phyloP scores from a whole-genome alignment of 2,329 filamentous ascomycete genomes.

The Penicillium sp. region DNA sequence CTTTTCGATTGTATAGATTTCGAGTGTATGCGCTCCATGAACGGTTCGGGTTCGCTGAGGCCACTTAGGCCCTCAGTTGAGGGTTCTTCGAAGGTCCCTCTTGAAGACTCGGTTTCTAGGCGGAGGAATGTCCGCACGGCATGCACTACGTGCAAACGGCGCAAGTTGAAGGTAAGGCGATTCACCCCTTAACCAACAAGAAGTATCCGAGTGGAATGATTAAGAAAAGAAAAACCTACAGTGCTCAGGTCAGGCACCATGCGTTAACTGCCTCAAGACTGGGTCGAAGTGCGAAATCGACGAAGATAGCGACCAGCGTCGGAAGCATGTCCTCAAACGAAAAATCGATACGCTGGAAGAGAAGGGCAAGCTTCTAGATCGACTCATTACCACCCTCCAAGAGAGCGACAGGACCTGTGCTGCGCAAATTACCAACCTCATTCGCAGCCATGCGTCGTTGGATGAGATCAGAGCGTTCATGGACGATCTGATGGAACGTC shows the following conservation, averaged over 20 bases:
- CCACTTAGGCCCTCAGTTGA: not conserved
- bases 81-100: not conserved
- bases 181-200: not conserved
- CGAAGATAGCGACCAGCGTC: slow-evolving; percentile 17
- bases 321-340: slow-evolving; percentile 29
- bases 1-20: not conserved
- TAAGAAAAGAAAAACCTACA: not conserved
- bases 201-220: not conserved
- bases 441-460: slow-evolving; percentile 34
- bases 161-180: not conserved
- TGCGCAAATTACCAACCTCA: slow-evolving; percentile 30
- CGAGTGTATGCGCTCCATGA: not conserved
- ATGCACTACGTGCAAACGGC: not conserved
- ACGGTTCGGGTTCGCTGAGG: not conserved
- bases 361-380: slow-evolving; percentile 31
- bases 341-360: slow-evolving; percentile 31
- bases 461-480: slow-evolving; percentile 34
- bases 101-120: not conserved
- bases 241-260: slow-evolving; percentile 15
- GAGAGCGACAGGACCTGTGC: slow-evolving; percentile 26
- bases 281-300: slow-evolving; percentile 7
- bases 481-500: slow-evolving; percentile 21
- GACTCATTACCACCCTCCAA: slow-evolving; percentile 29
- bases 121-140: not conserved
- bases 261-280: slow-evolving; percentile 7